Conservation (phyloP, 176 grass and related monocot species). For the Hordeum marinum region DNA sequence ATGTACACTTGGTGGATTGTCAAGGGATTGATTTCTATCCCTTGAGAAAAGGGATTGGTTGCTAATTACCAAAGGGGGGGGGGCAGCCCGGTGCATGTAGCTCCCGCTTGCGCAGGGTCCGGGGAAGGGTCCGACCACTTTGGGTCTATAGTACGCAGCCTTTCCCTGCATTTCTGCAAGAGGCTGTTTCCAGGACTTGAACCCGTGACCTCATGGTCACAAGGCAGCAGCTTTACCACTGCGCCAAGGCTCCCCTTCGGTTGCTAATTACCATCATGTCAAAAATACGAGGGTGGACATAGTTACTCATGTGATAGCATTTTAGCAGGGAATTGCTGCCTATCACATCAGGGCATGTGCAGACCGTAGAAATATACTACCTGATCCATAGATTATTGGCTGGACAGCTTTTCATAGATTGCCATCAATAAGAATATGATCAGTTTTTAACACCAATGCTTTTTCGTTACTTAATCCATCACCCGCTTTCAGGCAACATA, state of each 20-base stretch:
- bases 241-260: too few relatives aligned
- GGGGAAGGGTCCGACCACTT: too few relatives aligned
- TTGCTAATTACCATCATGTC: conserved; percentile 9
- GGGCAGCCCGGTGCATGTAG: too few relatives aligned
- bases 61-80: conserved; percentile 11
- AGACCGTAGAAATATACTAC: conserved; percentile 3
- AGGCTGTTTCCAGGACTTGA: too few relatives aligned
- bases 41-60: not conserved
- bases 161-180: too few relatives aligned
- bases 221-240: too few relatives aligned
- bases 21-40: not conserved
- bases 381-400: conserved; percentile 13
- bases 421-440: not conserved
- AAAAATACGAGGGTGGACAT: not conserved
- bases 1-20: not conserved
- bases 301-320: not conserved
- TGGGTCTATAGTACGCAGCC: too few relatives aligned
- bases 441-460: not conserved
- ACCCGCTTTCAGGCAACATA: conserved; percentile 62
- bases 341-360: not conserved
- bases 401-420: not conserved
- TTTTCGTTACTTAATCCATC: conserved; percentile 20
- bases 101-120: too few relatives aligned
- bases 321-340: not conserved
- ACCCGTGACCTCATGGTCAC: too few relatives aligned